Percentiles rank a stretch among this genome's conserved stretches.
These are phyloP conservation scores for Epicoccum nigrum DNA, from an alignment of 2,329 filamentous ascomycete genomes.

Conservation along the genomic window DNA sequence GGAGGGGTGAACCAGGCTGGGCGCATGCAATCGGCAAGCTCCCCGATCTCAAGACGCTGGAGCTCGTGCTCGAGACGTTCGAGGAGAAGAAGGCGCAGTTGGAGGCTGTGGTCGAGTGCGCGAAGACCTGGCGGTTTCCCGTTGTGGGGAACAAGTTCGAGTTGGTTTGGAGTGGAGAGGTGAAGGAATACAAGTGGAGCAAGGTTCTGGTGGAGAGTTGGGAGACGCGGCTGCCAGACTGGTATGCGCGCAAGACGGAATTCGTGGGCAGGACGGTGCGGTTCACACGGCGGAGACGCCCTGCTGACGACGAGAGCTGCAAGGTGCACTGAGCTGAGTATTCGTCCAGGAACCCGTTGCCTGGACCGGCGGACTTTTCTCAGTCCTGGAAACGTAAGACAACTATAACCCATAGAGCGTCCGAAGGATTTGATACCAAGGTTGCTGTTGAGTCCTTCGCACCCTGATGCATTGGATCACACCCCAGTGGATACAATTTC, in stretches of 20 bases:
- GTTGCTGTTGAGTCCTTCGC: no score
- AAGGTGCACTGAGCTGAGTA: background rate
- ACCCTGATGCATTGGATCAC: no score
- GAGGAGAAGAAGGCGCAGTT: slow-evolving; percentile 30
- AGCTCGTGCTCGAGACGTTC: slow-evolving; percentile 38
- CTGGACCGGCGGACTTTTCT: no score
- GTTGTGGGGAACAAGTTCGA: slow-evolving; percentile 14
- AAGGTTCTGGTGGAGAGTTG: background rate
- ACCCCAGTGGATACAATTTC: no score
- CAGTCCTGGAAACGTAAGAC: no score
- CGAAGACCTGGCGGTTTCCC: slow-evolving; percentile 39
- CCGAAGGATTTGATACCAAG: no score
- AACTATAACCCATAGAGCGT: no score
- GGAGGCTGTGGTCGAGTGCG: slow-evolving; percentile 34
- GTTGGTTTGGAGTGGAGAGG: slow-evolving; percentile 33
- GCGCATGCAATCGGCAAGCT: slow-evolving; percentile 18
- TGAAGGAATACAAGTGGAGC: slow-evolving; percentile 25
- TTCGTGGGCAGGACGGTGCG: background rate
- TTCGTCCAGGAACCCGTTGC: no score
- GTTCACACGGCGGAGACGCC: background rate
- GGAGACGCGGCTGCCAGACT: background rate
- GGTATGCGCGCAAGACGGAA: background rate
- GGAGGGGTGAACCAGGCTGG: slow-evolving; percentile 26
- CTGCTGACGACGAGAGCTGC: background rate
- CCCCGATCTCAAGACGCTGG: slow-evolving; percentile 27